phyloP scores from a whole-genome alignment of 2,329 filamentous ascomycete genomes.

The Cladophialophora yegresii region DNA sequence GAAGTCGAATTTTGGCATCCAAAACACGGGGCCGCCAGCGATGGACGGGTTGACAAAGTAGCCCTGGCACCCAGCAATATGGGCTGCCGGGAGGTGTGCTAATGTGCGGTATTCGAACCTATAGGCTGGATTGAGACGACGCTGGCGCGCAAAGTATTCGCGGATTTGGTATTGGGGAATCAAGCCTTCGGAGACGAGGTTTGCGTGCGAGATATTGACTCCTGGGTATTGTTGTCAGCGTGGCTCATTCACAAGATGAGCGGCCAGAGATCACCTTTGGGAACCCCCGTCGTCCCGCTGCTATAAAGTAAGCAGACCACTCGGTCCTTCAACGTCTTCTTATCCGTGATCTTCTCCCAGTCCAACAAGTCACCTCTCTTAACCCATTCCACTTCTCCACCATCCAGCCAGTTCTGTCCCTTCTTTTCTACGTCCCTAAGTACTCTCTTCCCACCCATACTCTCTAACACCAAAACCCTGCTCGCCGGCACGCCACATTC shows the following conservation, averaged over 20 bases:
- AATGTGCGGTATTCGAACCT: conserved; percentile 43
- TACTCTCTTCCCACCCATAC: conserved; percentile 43
- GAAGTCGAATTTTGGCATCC: conserved; percentile 65
- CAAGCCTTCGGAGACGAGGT: conserved; percentile 47
- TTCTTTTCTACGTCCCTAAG: conserved; percentile 29
- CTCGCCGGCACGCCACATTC: conserved; percentile 49
- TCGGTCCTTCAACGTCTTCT: conserved; percentile 49
- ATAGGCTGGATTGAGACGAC: conserved; percentile 39
- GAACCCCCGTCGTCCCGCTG: conserved; percentile 40
- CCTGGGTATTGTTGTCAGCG: conserved; percentile 10
- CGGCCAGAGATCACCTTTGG: conserved; percentile 33
- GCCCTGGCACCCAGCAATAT: conserved; percentile 53
- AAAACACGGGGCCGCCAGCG: conserved; percentile 56
- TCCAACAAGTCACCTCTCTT: conserved; percentile 43
- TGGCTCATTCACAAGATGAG: neutral
- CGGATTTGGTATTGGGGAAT: conserved; percentile 37
- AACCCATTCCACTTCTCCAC: conserved; percentile 5
- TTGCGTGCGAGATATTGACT: conserved; percentile 49
- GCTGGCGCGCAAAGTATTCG: conserved; percentile 36
- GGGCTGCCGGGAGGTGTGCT: conserved; percentile 51
- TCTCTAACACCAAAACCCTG: conserved; percentile 56
- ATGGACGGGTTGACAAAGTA: conserved; percentile 53
- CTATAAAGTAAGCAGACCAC: conserved; percentile 43
- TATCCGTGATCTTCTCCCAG: conserved; percentile 60
- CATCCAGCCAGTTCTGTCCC: conserved; percentile 24